Conservation (phyloP, 106 monocot species). For the Phalaenopsis aphrodite region DNA sequence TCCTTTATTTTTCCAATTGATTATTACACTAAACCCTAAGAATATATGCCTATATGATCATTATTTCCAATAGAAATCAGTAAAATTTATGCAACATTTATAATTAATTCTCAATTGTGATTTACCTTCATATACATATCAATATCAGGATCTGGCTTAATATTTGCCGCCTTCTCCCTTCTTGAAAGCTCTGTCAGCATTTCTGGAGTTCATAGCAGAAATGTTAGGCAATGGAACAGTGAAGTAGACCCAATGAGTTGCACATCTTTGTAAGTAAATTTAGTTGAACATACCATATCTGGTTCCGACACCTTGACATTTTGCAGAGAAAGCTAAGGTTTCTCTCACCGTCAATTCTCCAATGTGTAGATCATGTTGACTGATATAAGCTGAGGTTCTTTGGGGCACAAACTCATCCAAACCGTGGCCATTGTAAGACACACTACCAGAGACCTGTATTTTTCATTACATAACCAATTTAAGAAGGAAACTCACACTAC, state of each 20-base stretch:
- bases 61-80: too few relatives aligned
- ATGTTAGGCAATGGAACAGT: background rate
- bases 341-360: conserved; percentile 63
- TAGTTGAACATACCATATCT: conserved; percentile 30
- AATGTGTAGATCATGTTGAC: conserved; percentile 59
- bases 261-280: background rate
- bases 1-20: background rate
- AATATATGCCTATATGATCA: background rate
- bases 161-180: conserved; percentile 27
- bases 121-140: conserved; percentile 72
- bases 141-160: conserved; percentile 28
- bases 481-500: background rate
- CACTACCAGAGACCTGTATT: conserved; percentile 24
- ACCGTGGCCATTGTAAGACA: conserved; percentile 55
- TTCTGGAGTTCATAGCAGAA: conserved; percentile 5
- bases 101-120: background rate
- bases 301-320: conserved; percentile 52
- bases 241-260: background rate
- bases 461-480: background rate
- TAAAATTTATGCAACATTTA: background rate
- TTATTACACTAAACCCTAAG: background rate
- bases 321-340: conserved; percentile 54
- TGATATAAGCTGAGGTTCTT: conserved; percentile 58
- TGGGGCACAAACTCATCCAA: conserved; percentile 62
- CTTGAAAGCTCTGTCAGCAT: conserved; percentile 21